Conservation (phyloP, 2,329 filamentous ascomycete genomes). For the Ophiostoma quercus region DNA sequence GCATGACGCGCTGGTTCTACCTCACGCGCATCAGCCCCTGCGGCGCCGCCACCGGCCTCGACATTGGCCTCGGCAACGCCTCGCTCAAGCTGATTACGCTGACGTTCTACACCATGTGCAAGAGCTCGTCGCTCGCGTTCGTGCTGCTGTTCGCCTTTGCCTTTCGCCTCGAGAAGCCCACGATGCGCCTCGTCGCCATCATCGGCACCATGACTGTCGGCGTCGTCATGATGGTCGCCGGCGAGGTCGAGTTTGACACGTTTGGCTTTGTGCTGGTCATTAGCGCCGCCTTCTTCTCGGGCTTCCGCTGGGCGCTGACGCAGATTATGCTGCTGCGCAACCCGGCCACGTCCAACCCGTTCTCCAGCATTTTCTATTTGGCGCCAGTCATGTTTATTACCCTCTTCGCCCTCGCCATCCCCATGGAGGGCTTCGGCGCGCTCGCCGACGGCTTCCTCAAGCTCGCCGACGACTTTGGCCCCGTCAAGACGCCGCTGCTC, state of each 20-base stretch:
- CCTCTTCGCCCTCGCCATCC: constrained; percentile 72
- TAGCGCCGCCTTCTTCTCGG: constrained; percentile 86
- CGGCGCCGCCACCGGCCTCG: constrained; percentile 84
- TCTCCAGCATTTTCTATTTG: constrained; percentile 96
- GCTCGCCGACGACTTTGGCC: constrained; percentile 64
- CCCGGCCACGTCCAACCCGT: constrained; percentile 91
- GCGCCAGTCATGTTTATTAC: constrained; percentile 92
- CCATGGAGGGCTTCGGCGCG: constrained; percentile 71
- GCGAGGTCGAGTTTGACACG: constrained; percentile 82
- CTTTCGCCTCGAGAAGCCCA: constrained; percentile 84
- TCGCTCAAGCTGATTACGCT: constrained; percentile 93
- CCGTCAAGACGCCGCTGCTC: constrained; percentile 60
- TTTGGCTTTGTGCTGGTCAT: constrained; percentile 90
- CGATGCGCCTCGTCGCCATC: constrained; percentile 76
- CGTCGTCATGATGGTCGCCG: constrained; percentile 97
- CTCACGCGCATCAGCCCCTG: constrained; percentile 87
- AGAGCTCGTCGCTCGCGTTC: constrained; percentile 92
- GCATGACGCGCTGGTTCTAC: constrained; percentile 85
- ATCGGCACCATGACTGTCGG: constrained; percentile 89
- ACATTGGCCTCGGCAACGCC: constrained; percentile 94
- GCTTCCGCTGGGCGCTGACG: constrained; percentile 97
- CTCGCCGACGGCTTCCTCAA: constrained; percentile 60
- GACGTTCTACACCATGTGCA: constrained; percentile 99
- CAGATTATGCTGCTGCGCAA: constrained; percentile 92
- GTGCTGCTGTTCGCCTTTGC: constrained; percentile 92